Percentiles rank a stretch among this genome's conserved stretches.
phyloP scores from a whole-genome alignment of 306 rosid species.

The Datisca glomerata region DNA sequence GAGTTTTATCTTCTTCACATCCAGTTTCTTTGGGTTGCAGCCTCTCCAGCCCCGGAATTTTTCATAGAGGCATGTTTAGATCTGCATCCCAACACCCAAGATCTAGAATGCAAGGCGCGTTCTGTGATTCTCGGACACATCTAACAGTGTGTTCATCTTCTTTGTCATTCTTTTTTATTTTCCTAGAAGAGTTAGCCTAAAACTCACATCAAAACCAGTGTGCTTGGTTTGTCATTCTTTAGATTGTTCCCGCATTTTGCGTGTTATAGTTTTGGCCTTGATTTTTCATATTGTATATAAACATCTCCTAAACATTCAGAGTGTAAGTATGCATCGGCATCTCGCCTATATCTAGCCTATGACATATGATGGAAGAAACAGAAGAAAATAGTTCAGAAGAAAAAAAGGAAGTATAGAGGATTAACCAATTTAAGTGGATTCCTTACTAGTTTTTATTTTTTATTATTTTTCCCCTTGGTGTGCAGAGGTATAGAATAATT shows the following conservation, averaged over 20 bases:
- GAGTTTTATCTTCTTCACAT: background rate
- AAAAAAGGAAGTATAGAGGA: conserved; percentile 17
- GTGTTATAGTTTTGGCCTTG: background rate
- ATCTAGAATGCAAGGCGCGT: background rate
- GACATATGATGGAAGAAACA: conserved; percentile 22
- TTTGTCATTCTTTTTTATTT: too few relatives aligned
- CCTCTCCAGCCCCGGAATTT: conserved; percentile 67
- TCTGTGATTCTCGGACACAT: background rate
- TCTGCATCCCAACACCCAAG: conserved; percentile 30
- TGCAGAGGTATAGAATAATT: conserved; percentile 73
- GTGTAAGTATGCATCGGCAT: conserved; percentile 75
- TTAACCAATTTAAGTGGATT: conserved; percentile 47
- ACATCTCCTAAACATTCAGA: conserved; percentile 37
- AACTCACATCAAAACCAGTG: background rate
- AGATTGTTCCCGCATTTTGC: background rate
- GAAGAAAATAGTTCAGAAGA: conserved; percentile 3
- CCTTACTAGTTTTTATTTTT: conserved; percentile 7
- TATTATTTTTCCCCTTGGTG: conserved; percentile 29
- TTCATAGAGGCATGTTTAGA: conserved; percentile 44
- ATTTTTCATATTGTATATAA: conserved; percentile 7
- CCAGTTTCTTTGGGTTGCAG: conserved; percentile 18
- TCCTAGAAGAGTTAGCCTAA: background rate
- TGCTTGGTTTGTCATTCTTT: background rate
- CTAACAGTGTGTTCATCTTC: background rate
- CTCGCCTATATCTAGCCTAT: conserved; percentile 55